Base-by-base conservation (phyloP, 2,329 filamentous ascomycete genomes). In the Epichloe aotearoae region DNA sequence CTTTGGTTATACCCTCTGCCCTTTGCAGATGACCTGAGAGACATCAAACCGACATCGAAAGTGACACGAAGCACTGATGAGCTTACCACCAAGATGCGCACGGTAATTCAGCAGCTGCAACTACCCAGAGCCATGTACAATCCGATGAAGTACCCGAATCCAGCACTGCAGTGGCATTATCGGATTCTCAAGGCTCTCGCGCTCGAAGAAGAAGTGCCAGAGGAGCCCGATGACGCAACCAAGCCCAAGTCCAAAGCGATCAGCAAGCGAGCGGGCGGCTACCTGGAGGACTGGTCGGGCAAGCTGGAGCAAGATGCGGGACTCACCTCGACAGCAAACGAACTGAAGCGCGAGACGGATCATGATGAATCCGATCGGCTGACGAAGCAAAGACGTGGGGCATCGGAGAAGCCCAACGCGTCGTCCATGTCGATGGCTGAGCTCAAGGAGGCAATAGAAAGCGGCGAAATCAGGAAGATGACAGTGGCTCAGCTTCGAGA, bases 161-260 rank as follows among this genome's bases (percentile, higher is more conserved):
- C 90, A 10, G 79, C 86, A 8, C 73, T 98, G 23, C 93, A 98
- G 68, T 98, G 91, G 90, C 93, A 97, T 69, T 98, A 97, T 72
- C 84, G 82, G 54, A 95, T 98, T 44, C 72, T 98, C 1, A 93
- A 98, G 67, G 85, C 87, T 6, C 76, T 96, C 52, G 93, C 93
- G 0, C 74, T 98, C 1, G 90, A 95, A 37, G 93, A 98, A 63
- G 90, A 96, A 57, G 70, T 95, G 1, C 90, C 90, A 0, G 83
- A 86, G 19, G 77, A 83, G 47, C 68, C 69, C 2, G 73, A 79
- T 14, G 93, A 98, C 62, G 83, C 85, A 56, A 97, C 93, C 0
- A 64, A 87, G 14, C 93, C 93, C 1, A 88, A 86, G 59, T 89
- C 84, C 66, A 84, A 79, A 58, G 88, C 94, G 57, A 97, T 98